Evolutionary conservation across 495 filamentous ascomycete species (phyloP), one percentile per base, ranked within the genome.

Genomic region (Friedmanniomyces simplex): DNA sequence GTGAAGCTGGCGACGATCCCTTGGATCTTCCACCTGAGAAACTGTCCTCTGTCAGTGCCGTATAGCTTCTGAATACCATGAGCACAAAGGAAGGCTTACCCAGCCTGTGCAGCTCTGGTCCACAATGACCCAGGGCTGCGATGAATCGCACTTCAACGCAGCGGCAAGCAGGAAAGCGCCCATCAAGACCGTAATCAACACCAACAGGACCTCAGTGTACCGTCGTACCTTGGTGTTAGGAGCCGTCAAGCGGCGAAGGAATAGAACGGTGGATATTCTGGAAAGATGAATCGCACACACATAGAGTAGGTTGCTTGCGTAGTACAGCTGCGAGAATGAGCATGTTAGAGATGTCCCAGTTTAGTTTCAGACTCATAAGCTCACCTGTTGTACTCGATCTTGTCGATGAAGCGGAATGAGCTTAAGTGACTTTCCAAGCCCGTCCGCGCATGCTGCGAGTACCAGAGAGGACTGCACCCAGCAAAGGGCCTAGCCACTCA

Each of bases 281-380:
- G 54, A 57, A 13, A 45, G 18, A 11, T 58, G 32, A 11, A 58
- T 18, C 4, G 55, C 55, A 37, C 21, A 52, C 6, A 58, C n/a
- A 26, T 58, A 58, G 21, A 58, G 26, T 11, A 58, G 26, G 26
- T 43, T 58, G 36, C 55, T 58, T n/a, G 55, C 55, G 28, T 58
- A 58, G 55, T 52, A 58, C 25, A 58, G 26, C 55, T 58, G 24
- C 25, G 8, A 20, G 4, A 13, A n/a, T 16, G 39, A 3, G 2
- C 14, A 5, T 13, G 18, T 43, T 16, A 43, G 14, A n/a, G 14
- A 20, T 16, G 18, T 16, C 14, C 39, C 14, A 43, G 39, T 6
- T 50, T 32, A 10, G 10, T 32, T 4, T 32, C 4, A 10, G 4
- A 4, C 3, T 32, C 28, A 32, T 10, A 32, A 32, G 10, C 24